These are phyloP conservation scores for Eimeria necatrix DNA, from an alignment of 169 alveolate genomes.

Conservation along the genomic window DNA sequence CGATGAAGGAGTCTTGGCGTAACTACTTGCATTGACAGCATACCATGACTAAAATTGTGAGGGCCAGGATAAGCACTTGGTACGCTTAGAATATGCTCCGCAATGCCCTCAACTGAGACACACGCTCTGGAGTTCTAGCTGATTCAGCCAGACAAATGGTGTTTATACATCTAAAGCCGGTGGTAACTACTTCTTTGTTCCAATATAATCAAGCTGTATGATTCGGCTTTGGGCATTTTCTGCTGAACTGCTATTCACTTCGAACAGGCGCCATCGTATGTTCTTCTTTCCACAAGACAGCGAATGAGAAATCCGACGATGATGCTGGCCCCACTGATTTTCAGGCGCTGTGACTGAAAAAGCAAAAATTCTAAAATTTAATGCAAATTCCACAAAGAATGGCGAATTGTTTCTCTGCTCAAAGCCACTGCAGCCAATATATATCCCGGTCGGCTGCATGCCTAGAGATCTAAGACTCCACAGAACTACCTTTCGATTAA, in stretches of 20 bases:
- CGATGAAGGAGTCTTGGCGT: no score
- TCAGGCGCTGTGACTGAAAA: no score
- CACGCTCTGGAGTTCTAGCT: not conserved
- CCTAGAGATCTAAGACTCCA: no score
- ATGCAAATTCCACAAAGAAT: no score
- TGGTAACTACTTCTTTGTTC: not conserved
- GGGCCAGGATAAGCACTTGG: slow-evolving; percentile 88
- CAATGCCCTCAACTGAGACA: slow-evolving; percentile 73
- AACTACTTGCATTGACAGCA: not conserved
- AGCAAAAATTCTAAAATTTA: no score
- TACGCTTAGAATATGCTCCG: slow-evolving; percentile 83
- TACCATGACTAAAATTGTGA: slow-evolving; percentile 84
- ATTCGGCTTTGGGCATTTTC: not conserved
- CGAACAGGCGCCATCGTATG: slow-evolving; percentile 59
- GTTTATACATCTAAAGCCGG: no score
- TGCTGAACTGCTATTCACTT: not conserved
- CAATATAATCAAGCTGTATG: not conserved
- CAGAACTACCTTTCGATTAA: no score
- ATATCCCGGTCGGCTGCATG: no score
- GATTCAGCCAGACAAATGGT: not conserved
- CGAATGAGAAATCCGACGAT: not conserved
- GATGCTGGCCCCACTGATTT: no score
- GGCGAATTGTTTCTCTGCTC: no score
- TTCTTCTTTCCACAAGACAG: not conserved
- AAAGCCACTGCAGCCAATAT: no score